These are phyloP conservation scores for Hippophae gyantsensis DNA, from an alignment of 306 rosid species.

Conservation along the genomic window DNA sequence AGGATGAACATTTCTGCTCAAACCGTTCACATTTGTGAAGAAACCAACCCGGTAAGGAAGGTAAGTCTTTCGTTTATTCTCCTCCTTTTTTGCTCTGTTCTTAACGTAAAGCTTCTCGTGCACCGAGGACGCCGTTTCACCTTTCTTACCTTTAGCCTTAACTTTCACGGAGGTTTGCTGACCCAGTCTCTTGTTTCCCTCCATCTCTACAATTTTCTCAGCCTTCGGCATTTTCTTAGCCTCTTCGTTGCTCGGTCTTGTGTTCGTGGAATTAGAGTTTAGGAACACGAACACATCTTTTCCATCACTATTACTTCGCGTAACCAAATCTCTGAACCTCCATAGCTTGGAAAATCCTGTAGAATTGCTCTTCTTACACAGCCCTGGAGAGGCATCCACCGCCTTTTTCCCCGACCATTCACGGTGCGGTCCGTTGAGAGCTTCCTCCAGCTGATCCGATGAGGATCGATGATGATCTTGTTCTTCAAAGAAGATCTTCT, in stretches of 20 bases:
- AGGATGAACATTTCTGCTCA: conserved; percentile 69
- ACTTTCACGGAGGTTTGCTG: not conserved
- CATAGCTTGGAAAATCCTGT: conserved; percentile 73
- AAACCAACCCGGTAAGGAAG: conserved; percentile 79
- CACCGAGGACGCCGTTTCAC: conserved; percentile 34
- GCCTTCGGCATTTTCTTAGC: conserved; percentile 1
- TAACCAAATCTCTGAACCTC: conserved; percentile 53
- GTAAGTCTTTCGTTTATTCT: conserved; percentile 54
- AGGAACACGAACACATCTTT: conserved; percentile 67
- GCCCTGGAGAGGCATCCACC: conserved; percentile 8
- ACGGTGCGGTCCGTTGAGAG: conserved; percentile 46
- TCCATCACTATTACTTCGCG: conserved; percentile 75
- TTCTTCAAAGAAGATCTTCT: conserved; percentile 43
- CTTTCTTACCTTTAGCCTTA: conserved; percentile 4
- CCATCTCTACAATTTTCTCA: not conserved
- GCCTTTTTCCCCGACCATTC: conserved; percentile 47
- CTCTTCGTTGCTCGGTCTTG: conserved; percentile 1
- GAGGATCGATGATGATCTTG: conserved; percentile 8
- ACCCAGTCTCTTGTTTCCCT: not conserved
- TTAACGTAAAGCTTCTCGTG: conserved; percentile 59
- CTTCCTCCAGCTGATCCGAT: conserved; percentile 20
- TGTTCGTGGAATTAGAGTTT: conserved; percentile 16
- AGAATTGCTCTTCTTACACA: conserved; percentile 60
- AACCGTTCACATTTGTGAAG: conserved; percentile 47
- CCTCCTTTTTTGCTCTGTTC: conserved; percentile 54